Evolutionary conservation across 805 yeast genomes (phyloP), one percentile per base, ranked within the genome.

Genomic region (Starmerella roubikii): DNA sequence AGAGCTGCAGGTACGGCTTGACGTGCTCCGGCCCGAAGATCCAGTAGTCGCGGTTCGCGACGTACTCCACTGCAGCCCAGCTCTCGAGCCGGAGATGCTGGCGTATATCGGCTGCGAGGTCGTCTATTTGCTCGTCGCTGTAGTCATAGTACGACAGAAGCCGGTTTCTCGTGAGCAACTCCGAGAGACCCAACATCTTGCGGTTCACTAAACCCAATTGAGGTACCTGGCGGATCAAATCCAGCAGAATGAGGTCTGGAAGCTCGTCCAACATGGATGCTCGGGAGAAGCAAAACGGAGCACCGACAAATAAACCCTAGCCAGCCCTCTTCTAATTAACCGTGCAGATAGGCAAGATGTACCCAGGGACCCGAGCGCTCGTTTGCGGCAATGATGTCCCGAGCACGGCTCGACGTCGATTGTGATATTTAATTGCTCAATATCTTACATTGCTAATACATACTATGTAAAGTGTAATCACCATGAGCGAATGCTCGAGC

Each of bases 1-100:
- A 22, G 10, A 22, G 24, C 24, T 7, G 6, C 20, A 15, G 10
- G 20, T 16, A 15, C 15, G 19, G 25, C 12, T 25, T 21, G 11
- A 44, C 38, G 20, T 44, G 47, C 31, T 47, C 49, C 6, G 52
- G 46, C 16, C 41, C 47, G 22, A 49, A 49, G 28, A 49, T 45
- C 52, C 52, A 49, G 31, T 42, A 39, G 33, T 49, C 51, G 23
- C 40, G 35, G 21, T 39, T 30, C 4, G 48, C 41, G 2, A 49
- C 41, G 11, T 33, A 37, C 17, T 48, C 48, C n/a, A 40, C 40
- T 4, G 41, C 39, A 4, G 31, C 40, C 51, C 51, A 49, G n/a
- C 48, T 42, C 13, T 38, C 31, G 22, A 47, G 30, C 9, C 43
- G 44, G n/a, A 45, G 40, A 5, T 42, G 27, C 17, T 38, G 30